A percentile compares a stretch with the other conserved stretches of the same genome.
phyloP scores from a whole-genome alignment of 345 rosid genomes.

The Eucalyptus curtisii region DNA sequence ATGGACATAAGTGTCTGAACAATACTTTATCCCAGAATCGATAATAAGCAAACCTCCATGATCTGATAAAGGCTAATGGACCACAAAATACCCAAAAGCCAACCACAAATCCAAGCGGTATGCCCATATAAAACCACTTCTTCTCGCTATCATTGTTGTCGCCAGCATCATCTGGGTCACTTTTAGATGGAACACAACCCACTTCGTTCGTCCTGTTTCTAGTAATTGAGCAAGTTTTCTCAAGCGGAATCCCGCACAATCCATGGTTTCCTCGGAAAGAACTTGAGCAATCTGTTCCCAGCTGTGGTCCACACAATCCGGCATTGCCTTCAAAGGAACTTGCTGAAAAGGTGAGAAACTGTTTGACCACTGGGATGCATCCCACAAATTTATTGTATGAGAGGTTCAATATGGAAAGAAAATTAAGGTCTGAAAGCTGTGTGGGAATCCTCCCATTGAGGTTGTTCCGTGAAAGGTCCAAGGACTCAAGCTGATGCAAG shows the following conservation, averaged over 20 bases:
- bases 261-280: constrained; percentile 7
- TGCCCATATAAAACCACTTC: not conserved
- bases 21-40: not conserved
- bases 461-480: constrained; percentile 9
- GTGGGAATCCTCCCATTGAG: constrained; percentile 14
- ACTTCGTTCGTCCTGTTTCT: not conserved
- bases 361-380: constrained; percentile 7
- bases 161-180: not conserved
- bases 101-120: not conserved
- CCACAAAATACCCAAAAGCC: not conserved
- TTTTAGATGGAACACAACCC: not conserved
- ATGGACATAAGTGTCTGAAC: not conserved
- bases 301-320: constrained; percentile 17
- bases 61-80: not conserved
- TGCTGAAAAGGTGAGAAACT: constrained; percentile 10
- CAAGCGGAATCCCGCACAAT: constrained; percentile 4
- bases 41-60: not conserved
- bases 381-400: constrained; percentile 20
- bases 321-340: constrained; percentile 9
- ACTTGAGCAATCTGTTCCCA: not conserved
- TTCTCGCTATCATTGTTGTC: not conserved
- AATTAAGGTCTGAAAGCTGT: constrained; percentile 3
- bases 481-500: constrained; percentile 3
- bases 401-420: constrained; percentile 18
- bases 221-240: not conserved